phyloP scores from a whole-genome alignment of 176 grass and related monocot species.

The Miscanthus lutarioriparius region DNA sequence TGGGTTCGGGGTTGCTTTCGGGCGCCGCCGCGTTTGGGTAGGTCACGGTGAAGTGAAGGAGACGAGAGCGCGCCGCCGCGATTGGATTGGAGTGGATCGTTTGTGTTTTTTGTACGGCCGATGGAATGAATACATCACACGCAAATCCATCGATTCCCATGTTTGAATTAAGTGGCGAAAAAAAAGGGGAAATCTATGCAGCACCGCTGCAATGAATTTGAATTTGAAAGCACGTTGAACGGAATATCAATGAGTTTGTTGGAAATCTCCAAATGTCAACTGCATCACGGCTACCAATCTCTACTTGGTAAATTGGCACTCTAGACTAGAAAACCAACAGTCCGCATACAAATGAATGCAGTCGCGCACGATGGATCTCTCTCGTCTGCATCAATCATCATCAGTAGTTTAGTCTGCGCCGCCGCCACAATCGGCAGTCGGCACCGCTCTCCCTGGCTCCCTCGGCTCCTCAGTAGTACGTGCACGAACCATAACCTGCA shows the following conservation, averaged over 20 bases:
- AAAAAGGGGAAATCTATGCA: not conserved
- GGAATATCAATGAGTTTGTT: not conserved
- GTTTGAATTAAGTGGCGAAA: not conserved
- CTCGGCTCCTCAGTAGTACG: constrained; percentile 36
- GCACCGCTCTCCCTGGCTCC: not conserved
- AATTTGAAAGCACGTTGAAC: not conserved
- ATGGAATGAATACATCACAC: not conserved
- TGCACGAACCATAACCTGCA: constrained; percentile 47
- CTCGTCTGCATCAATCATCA: not conserved
- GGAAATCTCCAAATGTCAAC: not conserved
- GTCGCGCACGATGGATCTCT: not conserved
- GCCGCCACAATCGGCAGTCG: not conserved
- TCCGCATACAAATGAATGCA: not conserved
- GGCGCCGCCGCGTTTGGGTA: not conserved
- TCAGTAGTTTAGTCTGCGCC: not conserved
- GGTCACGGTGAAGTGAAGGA: not conserved
- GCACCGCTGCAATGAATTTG: not conserved
- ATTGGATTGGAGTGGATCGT: not conserved
- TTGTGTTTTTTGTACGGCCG: not conserved
- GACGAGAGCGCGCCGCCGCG: not conserved
- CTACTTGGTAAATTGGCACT: not conserved
- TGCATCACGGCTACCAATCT: not conserved
- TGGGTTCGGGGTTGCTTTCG: not conserved
- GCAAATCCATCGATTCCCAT: not conserved
- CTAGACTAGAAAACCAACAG: not conserved